These are phyloP conservation scores for Salpingoeca rosetta DNA, from an alignment of 78 protist genomes.

Conservation along the genomic window DNA sequence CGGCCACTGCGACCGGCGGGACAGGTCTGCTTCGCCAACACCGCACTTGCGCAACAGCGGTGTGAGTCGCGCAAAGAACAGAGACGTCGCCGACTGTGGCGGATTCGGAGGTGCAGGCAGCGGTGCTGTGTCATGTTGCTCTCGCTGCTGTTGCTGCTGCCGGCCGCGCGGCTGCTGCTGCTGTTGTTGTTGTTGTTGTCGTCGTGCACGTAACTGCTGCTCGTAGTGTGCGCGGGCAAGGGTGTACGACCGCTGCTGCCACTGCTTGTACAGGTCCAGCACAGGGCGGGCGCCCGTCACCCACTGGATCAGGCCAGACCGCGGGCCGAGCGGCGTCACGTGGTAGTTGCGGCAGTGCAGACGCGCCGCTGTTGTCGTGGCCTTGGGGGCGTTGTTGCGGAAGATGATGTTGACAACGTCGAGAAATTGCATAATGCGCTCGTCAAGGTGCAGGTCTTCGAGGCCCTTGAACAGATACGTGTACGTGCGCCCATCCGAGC, in stretches of 20 bases:
- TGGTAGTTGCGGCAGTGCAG: constrained; percentile 56
- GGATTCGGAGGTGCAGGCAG: too few relatives aligned
- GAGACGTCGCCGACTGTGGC: too few relatives aligned
- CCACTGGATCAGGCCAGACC: constrained; percentile 81
- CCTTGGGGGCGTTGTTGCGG: constrained; percentile 8
- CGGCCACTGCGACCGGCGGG: constrained; percentile 19
- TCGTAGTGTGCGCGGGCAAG: too few relatives aligned
- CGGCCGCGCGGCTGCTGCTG: neutral
- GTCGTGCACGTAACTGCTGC: too few relatives aligned
- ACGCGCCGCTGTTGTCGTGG: neutral
- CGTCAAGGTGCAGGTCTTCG: constrained; percentile 82
- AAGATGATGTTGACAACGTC: constrained; percentile 45
- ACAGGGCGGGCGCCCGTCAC: constrained; percentile 67
- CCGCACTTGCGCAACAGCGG: neutral
- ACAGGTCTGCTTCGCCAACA: neutral
- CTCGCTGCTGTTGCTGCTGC: neutral
- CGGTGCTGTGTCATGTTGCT: too few relatives aligned
- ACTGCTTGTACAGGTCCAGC: constrained; percentile 45
- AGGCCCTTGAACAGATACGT: constrained; percentile 67
- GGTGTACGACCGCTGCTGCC: neutral
- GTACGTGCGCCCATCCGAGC: constrained; percentile 60
- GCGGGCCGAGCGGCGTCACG: constrained; percentile 68
- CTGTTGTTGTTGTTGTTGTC: too few relatives aligned
- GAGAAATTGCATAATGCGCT: constrained; percentile 80
- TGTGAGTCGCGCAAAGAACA: neutral